Conservation (phyloP, 2,329 filamentous ascomycete species). For the Calonectria ilicicola region DNA sequence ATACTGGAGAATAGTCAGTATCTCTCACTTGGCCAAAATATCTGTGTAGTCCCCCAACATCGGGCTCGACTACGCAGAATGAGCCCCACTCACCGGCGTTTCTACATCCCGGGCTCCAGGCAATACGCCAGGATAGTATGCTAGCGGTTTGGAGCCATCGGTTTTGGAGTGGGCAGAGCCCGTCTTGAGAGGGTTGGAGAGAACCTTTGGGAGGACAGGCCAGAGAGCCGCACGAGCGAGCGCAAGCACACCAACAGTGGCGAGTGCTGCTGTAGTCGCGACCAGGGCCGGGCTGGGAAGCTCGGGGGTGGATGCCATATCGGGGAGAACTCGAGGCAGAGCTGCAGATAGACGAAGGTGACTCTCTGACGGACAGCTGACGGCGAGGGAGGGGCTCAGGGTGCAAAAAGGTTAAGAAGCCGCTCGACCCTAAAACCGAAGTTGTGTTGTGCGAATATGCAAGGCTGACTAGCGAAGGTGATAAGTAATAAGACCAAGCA, state of each 20-base stretch:
- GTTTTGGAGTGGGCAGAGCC: conserved; percentile 54
- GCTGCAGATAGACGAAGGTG: neutral
- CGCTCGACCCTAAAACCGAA: neutral
- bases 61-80: neutral
- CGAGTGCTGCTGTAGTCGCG: conserved; percentile 55
- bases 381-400: neutral
- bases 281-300: conserved; percentile 43
- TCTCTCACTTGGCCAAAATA: neutral
- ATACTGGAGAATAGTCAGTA: conserved; percentile 58
- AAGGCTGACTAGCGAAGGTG: conserved; percentile 3
- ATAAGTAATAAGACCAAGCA: conserved; percentile 7
- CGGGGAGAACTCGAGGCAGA: neutral
- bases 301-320: conserved; percentile 18
- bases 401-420: neutral
- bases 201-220: conserved; percentile 52
- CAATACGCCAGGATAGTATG: conserved; percentile 76
- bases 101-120: conserved; percentile 80
- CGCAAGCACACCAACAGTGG: conserved; percentile 54
- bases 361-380: neutral
- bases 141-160: conserved; percentile 47
- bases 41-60: neutral
- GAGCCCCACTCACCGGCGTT: conserved; percentile 64
- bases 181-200: conserved; percentile 59
- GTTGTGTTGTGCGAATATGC: neutral
- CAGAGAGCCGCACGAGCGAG: conserved; percentile 52